Evolutionary conservation across 352 stramenopile species (phyloP).

Genomic region (Thraustochytrium striatum): DNA sequence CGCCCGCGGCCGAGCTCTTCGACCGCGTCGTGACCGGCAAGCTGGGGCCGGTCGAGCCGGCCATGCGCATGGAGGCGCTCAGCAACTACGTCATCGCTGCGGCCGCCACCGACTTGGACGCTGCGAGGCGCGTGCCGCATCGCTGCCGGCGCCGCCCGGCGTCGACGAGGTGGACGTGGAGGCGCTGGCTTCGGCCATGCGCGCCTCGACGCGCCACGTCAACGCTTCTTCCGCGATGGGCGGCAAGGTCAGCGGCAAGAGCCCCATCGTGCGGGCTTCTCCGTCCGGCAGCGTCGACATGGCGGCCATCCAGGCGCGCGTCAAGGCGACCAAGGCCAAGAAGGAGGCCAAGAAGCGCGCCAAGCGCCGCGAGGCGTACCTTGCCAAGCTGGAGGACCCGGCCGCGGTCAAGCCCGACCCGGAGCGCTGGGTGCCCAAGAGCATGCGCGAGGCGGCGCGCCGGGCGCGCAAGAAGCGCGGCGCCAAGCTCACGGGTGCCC

Average conservation of each 20-base stretch:
- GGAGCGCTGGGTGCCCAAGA: conserved; percentile 38
- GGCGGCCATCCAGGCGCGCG: conserved; percentile 4
- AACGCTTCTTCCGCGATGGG: background rate
- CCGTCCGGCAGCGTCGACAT: background rate
- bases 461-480: conserved; percentile 11
- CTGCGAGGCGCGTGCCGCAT: background rate
- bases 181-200: background rate
- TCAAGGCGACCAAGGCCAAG: conserved; percentile 18
- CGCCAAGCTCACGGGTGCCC: conserved; percentile 35
- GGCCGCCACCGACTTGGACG: background rate
- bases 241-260: background rate
- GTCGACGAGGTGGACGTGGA: conserved; percentile 14
- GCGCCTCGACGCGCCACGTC: too few relatives aligned
- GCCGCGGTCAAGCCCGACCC: conserved; percentile 24
- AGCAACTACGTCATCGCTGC: conserved; percentile 6
- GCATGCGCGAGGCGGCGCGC: conserved; percentile 25
- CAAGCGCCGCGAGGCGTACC: conserved; percentile 40
- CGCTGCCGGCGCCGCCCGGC: conserved; percentile 20
- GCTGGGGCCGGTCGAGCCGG: conserved; percentile 1
- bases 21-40: background rate
- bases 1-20: background rate
- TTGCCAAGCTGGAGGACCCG: background rate
- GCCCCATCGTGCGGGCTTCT: background rate
- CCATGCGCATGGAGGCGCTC: conserved; percentile 29
- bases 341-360: conserved; percentile 37